These are phyloP conservation scores for Syzygium oleosum DNA, from an alignment of 345 rosid species.

Conservation along the genomic window DNA sequence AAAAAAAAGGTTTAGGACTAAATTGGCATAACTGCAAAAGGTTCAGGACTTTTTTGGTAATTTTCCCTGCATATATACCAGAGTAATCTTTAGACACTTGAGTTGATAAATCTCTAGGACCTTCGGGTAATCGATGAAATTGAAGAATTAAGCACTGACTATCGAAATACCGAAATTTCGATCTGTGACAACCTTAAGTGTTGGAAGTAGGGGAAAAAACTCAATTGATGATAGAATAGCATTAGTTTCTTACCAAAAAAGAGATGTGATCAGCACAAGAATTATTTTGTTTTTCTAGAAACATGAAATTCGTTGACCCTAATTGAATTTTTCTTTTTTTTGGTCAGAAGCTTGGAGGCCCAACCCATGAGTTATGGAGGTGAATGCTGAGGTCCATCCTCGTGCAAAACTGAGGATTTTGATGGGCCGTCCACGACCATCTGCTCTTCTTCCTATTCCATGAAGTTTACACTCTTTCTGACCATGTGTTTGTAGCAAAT, in stretches of 20 bases:
- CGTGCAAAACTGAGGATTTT: not conserved
- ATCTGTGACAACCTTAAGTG: not conserved
- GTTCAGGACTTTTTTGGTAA: too few relatives aligned
- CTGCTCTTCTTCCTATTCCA: not conserved
- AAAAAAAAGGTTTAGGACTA: too few relatives aligned
- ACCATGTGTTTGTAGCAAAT: not conserved
- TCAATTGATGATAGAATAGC: not conserved
- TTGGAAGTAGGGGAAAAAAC: not conserved
- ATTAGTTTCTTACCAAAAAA: not conserved
- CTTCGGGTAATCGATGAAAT: not conserved
- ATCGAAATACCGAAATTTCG: not conserved
- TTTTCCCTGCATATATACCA: too few relatives aligned
- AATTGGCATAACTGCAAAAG: too few relatives aligned
- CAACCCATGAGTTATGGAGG: not conserved
- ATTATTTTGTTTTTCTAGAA: not conserved
- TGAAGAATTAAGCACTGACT: not conserved
- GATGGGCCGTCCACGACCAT: not conserved
- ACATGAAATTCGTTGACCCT: not conserved
- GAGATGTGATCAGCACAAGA: not conserved
- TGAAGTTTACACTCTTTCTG: not conserved
- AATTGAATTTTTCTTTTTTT: too few relatives aligned
- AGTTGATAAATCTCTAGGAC: not conserved
- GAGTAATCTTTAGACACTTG: not conserved
- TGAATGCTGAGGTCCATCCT: not conserved
- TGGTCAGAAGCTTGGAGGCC: not conserved